These are phyloP conservation scores for Choricystis sp. DNA, from an alignment of 139 green algal genomes.

Conservation along the genomic window DNA sequence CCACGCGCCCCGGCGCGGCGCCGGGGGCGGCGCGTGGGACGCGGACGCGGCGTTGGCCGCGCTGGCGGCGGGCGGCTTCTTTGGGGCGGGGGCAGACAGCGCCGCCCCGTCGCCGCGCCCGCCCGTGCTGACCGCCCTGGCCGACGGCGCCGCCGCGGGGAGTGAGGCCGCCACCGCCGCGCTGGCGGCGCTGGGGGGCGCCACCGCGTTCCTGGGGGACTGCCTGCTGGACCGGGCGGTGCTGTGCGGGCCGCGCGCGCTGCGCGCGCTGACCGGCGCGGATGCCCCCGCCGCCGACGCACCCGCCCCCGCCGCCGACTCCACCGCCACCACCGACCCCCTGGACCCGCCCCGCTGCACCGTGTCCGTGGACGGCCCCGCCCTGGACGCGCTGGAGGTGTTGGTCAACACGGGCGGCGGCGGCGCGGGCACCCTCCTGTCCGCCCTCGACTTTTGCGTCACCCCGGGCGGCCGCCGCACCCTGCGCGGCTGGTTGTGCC, in stretches of 20 bases:
- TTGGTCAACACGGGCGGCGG: conserved; percentile 74
- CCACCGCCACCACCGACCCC: no score
- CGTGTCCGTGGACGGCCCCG: conserved; percentile 78
- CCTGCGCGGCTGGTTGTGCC: conserved; percentile 74
- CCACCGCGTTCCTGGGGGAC: conserved; percentile 37
- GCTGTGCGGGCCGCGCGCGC: conserved; percentile 20
- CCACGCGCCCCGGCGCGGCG: not conserved
- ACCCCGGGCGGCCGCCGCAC: conserved; percentile 69
- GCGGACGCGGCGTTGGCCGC: conserved; percentile 4
- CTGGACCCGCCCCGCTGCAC: conserved; percentile 14
- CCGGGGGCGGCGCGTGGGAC: conserved; percentile 10
- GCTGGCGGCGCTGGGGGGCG: conserved; percentile 19
- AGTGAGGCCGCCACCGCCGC: conserved; percentile 2
- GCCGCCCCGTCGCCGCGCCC: not conserved
- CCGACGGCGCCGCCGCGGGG: conserved; percentile 2
- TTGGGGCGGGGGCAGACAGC: not conserved
- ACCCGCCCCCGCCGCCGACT: not conserved
- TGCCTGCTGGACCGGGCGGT: conserved; percentile 56
- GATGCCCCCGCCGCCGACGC: no score
- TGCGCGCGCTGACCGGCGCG: conserved; percentile 20
- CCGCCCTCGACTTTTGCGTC: conserved; percentile 67
- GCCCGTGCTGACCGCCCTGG: conserved; percentile 6
- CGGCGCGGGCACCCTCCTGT: conserved; percentile 58
- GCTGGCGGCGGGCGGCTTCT: conserved; percentile 14
- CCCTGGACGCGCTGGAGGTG: conserved; percentile 86